Evolutionary conservation across 352 stramenopile genomes (phyloP), one percentile per base, ranked within the genome.

Genomic region (Globisporangium barbulae): DNA sequence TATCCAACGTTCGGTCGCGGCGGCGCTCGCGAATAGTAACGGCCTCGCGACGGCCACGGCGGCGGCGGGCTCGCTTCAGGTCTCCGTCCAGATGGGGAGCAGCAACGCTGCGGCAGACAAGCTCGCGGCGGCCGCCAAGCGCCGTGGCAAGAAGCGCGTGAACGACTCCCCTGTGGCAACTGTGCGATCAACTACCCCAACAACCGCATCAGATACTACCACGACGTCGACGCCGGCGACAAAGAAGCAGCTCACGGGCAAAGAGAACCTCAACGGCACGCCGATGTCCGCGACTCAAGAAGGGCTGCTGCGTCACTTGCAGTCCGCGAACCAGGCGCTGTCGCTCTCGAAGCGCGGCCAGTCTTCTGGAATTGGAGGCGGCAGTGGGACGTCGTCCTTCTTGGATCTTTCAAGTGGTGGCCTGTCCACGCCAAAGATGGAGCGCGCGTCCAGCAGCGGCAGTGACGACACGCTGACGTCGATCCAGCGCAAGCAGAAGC

Each of bases 401-500:
- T 10, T 44, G 47, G 45, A 25, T 30, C 25, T 55, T 22, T 41
- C 39, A 41, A 39, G 21, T 2, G 47, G 21, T 0, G 54, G 63
- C 15, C 39, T 67, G 25, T 74, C 77, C 31, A 75, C 60, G 1
- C 75, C 83, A 39, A 91, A 91, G 73, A 49, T 71, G 19, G 83
- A 92, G 64, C 49, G 61, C 7, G 69, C 75, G 21, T 72, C 69
- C 30, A 88, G 76, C 70, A 90, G 81, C 58, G 79, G 83, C 37
- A 84, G 78, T 57, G 81, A 88, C 67, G 45, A 72, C 47, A 48
- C 58, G 44, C 53, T 71, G 56, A 78, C 67, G 28, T 86, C 73
- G 54, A 66, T 87, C 21, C 80, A 90, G 67, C 82, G 84, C 62
- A 91, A 90, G 64, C 78, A 90, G 58, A 93, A 96, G 69, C 78